These are phyloP conservation scores for Coprinopsis cinerea DNA, from an alignment of 768 basidiomycete species.

Conservation along the genomic window DNA sequence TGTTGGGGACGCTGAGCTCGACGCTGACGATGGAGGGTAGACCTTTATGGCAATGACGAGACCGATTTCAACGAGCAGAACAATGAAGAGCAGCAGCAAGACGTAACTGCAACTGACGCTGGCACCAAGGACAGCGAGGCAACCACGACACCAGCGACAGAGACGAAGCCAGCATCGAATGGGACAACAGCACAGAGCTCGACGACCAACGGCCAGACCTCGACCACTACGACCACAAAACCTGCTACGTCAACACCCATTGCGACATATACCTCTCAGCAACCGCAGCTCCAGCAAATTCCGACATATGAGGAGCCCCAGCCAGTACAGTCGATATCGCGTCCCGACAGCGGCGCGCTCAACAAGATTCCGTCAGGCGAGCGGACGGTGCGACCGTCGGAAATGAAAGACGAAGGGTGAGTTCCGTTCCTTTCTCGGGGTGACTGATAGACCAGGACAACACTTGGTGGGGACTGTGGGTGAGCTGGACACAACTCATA, in stretches of 20 bases:
- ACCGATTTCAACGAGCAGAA: constrained; percentile 47
- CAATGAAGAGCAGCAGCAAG: constrained; percentile 16
- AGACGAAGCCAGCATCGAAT: constrained; percentile 16
- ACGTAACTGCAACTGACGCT: constrained; percentile 14
- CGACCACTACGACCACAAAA: constrained; percentile 19
- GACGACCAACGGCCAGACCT: constrained; percentile 7
- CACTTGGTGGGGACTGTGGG: constrained; percentile 30
- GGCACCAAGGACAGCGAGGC: constrained; percentile 11
- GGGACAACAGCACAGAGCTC: constrained; percentile 8
- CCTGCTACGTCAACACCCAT: constrained; percentile 17
- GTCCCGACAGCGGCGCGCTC: constrained; percentile 26
- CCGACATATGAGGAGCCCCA: constrained; percentile 72
- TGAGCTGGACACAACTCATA: too few relatives aligned
- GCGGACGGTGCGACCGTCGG: constrained; percentile 72
- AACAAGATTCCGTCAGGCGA: constrained; percentile 44
- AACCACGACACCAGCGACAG: constrained; percentile 7
- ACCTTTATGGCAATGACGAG: constrained; percentile 74
- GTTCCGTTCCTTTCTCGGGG: constrained; percentile 32
- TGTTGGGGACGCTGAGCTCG: not conserved
- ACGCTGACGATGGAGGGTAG: constrained; percentile 26
- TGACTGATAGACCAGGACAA: constrained; percentile 20
- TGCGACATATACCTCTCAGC: constrained; percentile 29
- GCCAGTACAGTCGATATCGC: constrained; percentile 35
- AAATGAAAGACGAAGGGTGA: constrained; percentile 99
- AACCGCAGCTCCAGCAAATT: constrained; percentile 58